Base-by-base conservation (phyloP, 2,329 filamentous ascomycete genomes). In the Tolypocladium guangdongense region DNA sequence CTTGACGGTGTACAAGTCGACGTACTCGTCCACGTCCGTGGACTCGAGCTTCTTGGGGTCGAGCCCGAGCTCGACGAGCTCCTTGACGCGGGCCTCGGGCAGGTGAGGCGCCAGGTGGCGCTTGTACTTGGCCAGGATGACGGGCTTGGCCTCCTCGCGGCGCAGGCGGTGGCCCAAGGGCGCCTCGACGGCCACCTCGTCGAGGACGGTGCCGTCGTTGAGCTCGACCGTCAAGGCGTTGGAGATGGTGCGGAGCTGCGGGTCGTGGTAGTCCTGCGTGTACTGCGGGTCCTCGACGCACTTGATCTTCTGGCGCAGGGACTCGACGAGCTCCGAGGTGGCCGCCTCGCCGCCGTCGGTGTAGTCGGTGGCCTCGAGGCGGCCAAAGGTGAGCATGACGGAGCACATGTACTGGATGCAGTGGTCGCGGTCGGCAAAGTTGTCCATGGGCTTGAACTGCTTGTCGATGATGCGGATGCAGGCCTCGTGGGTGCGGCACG, bases 401-500 rank as follows among this genome's bases (percentile, higher is more conserved):
- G 91, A 79, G 68, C 90, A 88, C 93, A 99, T 99, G 83, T 99
- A 99, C 78, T 97, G 93, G 62, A 99, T 92, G 76, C 93, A 99
- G 82, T 99, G 93, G 74, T 99, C 93, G 67, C 93, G 90, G 76
- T 99, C 93, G 67, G 93, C 93, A 68, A 97, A 99, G 84, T 99
- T 99, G 79, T 96, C 91, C 89, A 99, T 95, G 63, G 91, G 86
- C 82, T 96, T 97, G 82, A 96, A 95, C 76, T 99, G 93, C 82
- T 99, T 99, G 82, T 99, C 93, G 66, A 99, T 99, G 75, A 99
- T 99, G 66, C 93, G 90, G 68, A 99, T 83, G 77, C 93, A 97
- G 55, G 93, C 93, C 75, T 99, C 93, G 77, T 99, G 93, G 10
- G 93, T 99, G 64, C 93, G 87, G 83, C 92, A 96, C 63, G 87